Evolutionary conservation across 2,329 filamentous ascomycete species (phyloP), one percentile per base, ranked within the genome.

Genomic region (Xylaria sp.): DNA sequence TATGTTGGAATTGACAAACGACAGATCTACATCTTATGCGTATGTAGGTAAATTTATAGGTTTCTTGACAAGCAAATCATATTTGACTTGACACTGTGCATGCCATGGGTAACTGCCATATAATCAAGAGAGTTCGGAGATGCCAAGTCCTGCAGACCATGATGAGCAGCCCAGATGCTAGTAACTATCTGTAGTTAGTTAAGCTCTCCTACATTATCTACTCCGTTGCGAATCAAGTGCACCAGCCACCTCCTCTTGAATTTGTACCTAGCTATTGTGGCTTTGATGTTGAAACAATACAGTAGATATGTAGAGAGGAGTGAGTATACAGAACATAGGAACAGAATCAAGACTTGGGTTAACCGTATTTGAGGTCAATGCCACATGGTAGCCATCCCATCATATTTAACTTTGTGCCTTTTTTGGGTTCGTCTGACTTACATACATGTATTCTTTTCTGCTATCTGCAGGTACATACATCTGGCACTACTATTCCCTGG

Each of bases 91-190:
- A 42, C 12, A 48, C 47, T 21, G 47, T 48, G 21, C 19, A 2
- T 9, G 39, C 39, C 39, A 11, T 42, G 30, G 21, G 47, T 21
- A 5, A 27, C 11, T 24, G 14, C 14, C 9, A 30, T 50, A 30
- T 8, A 30, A 48, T 57, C 42, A 9, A 47, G 5, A 50, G 12
- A 60, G 60, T n/a, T 36, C n/a, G 27, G 59, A 19, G 42, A 53
- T 11, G 54, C 59, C 24, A 61, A 60, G 50, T 65, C 45, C 32
- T 67, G 58, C 57, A 62, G 51, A 24, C 24, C 24, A 62, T 57
- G 24, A 68, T 57, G 56, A 65, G 32, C 42, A 36, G 47, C 47
- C 47, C 32, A 34, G 14, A 51, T 51, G 47, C 47, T 27, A 51
- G 47, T 4, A 51, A 19, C 47, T 17, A 7, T 34, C 32, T 34